Base-by-base conservation (phyloP, 805 yeast species). In the Starmerella vitae region DNA sequence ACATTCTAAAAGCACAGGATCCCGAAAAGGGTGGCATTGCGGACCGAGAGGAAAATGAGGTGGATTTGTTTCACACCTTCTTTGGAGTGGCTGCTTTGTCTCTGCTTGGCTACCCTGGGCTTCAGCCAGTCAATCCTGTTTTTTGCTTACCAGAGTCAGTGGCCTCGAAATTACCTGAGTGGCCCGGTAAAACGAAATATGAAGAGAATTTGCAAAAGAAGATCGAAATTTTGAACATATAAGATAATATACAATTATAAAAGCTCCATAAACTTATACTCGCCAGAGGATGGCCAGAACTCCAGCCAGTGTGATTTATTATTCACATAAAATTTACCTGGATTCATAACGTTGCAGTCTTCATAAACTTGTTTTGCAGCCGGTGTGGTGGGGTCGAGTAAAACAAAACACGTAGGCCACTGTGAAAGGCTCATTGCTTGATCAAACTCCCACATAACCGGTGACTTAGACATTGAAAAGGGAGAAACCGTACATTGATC, bases 401-500 rank as follows among this genome's bases (percentile, higher is more conserved):
- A 47, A 0, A 84, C 61, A 5, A 71, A 25, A 53, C 48, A 41
- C 4, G 76, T 70, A 0, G 98, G 98, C 32, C 85, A 61, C 1
- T 96, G 97, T 33, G 77, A 71, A 37, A 91, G 56, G 18, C 78
- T 66, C 45, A 88, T 62, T 4, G 73, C 62, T 47, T 76, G 75
- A 54, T 83, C 93, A 50, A 71, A 70, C 42, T 75, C 76, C 64
- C 93, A 72, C 17, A 72, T 62, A 1, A 82, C 65, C 0, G 93
- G 80, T 44, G 82, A 69, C 20, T 72, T 60, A 18, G 65, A 59
- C 15, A 64, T 58, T 2, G 74, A 61, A 53, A 86, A 84, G 10
- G 98, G 98, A 24, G 91, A 79, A 33, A 91, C 57, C 53, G 74
- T 79, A 1, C 91, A 91, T 59, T 91, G 99, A 53, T 83, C 94